phyloP scores from a whole-genome alignment of 2,329 filamentous ascomycete genomes.

The Alternaria brassicicola region DNA sequence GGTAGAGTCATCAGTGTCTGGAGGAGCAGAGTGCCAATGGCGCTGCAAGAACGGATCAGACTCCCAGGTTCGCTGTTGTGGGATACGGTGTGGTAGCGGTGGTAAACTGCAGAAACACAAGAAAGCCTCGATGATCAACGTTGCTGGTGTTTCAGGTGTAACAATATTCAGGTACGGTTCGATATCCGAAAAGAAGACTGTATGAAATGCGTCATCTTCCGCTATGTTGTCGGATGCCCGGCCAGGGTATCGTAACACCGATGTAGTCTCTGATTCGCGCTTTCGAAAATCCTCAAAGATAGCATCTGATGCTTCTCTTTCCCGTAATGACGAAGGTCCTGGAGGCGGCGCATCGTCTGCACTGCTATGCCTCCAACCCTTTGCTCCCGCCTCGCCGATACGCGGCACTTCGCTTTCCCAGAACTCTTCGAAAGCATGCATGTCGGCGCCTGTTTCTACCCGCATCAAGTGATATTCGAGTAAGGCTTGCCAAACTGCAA shows the following conservation, averaged over 20 bases:
- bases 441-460: conserved; percentile 56
- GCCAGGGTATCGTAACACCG: conserved; percentile 66
- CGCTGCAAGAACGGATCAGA: conserved; percentile 62
- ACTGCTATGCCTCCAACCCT: conserved; percentile 70
- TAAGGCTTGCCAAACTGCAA: conserved; percentile 81
- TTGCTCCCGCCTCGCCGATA: conserved; percentile 73
- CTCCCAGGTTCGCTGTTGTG: conserved; percentile 47
- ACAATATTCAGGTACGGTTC: conserved; percentile 62
- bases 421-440: conserved; percentile 67
- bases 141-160: conserved; percentile 46
- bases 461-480: conserved; percentile 73
- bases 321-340: conserved; percentile 5
- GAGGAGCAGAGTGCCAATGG: conserved; percentile 22
- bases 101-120: conserved; percentile 57
- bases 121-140: conserved; percentile 70
- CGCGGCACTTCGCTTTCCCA: conserved; percentile 86
- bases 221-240: conserved; percentile 75
- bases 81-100: conserved; percentile 47
- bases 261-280: conserved; percentile 61
- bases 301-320: conserved; percentile 14
- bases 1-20: conserved; percentile 13
- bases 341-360: conserved; percentile 20
- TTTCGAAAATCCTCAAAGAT: conserved; percentile 35
- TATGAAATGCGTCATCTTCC: conserved; percentile 81
- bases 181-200: conserved; percentile 81